Evolutionary conservation across 2,329 filamentous ascomycete genomes (phyloP).

Genomic region (Shiraia bambusicola): DNA sequence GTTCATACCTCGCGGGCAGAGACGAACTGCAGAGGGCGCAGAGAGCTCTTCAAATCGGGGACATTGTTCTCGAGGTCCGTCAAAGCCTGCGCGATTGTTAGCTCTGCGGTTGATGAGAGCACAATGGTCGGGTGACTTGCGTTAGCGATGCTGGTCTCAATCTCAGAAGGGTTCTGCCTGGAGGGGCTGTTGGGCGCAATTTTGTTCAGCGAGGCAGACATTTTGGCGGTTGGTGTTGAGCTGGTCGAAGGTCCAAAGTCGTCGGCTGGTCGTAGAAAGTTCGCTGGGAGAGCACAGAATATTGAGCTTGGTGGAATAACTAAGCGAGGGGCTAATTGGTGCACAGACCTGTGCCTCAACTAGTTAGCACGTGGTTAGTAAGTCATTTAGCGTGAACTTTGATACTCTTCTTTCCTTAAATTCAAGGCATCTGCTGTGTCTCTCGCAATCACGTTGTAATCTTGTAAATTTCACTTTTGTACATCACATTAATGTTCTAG

Average conservation of each 20-base stretch:
- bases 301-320: slow-evolving; percentile 3
- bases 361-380: no score
- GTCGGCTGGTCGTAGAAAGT: slow-evolving; percentile 23
- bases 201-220: slow-evolving; percentile 82
- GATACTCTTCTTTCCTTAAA: no score
- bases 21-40: slow-evolving; percentile 97
- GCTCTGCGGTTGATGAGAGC: slow-evolving; percentile 8
- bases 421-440: no score
- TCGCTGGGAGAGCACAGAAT: slow-evolving; percentile 1
- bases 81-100: slow-evolving; percentile 62
- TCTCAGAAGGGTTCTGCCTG: slow-evolving; percentile 92
- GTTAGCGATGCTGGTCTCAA: slow-evolving; percentile 94
- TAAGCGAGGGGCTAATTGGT: slow-evolving; percentile 5
- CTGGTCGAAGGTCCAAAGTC: slow-evolving; percentile 28
- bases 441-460: no score
- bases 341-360: not conserved
- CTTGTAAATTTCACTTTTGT: no score
- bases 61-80: slow-evolving; percentile 99
- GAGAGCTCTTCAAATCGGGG: slow-evolving; percentile 91
- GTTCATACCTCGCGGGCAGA: slow-evolving; percentile 97
- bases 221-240: slow-evolving; percentile 52
- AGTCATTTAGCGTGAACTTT: not conserved
- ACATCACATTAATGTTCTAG: no score
- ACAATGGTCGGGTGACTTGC: slow-evolving; percentile 56
- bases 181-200: slow-evolving; percentile 97